These are phyloP conservation scores for Ogataea corticis DNA, from an alignment of 805 yeast genomes.

Conservation along the genomic window DNA sequence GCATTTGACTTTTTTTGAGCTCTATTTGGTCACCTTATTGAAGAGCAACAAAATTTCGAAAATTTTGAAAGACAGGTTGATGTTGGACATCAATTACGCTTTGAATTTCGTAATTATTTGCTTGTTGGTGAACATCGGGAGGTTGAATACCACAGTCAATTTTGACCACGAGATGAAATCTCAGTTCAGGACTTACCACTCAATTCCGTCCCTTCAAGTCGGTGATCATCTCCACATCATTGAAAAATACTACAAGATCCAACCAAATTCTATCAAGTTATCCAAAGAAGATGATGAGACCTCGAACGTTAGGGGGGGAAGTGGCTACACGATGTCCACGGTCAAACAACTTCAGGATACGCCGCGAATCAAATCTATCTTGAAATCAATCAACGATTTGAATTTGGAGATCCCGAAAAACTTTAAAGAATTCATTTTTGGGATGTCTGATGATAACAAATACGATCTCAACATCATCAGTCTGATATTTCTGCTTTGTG, in stretches of 20 bases:
- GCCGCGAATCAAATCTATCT: constrained; percentile 84
- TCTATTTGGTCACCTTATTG: constrained; percentile 79
- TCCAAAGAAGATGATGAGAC: constrained; percentile 23
- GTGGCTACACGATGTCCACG: constrained; percentile 39
- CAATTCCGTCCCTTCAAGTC: constrained; percentile 86
- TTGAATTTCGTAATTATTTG: constrained; percentile 46
- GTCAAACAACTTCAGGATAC: constrained; percentile 91
- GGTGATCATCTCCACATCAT: constrained; percentile 44
- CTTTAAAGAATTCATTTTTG: constrained; percentile 44
- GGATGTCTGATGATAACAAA: constrained; percentile 18
- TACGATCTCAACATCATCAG: constrained; percentile 62
- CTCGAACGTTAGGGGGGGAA: constrained; percentile 28
- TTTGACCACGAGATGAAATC: constrained; percentile 95
- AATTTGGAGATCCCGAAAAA: constrained; percentile 48
- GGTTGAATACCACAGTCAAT: constrained; percentile 93
- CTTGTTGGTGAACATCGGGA: constrained; percentile 83
- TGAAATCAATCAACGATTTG: constrained; percentile 84
- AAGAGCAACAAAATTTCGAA: constrained; percentile 82
- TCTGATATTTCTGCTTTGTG: constrained; percentile 70
- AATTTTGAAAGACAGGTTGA: constrained; percentile 75
- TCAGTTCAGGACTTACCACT: constrained; percentile 87
- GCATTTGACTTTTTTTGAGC: constrained; percentile 74
- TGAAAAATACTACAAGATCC: constrained; percentile 27
- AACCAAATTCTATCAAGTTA: constrained; percentile 16
- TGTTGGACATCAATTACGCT: constrained; percentile 50